phyloP scores from a whole-genome alignment of 78 protist species.

The Acrasis kona region DNA sequence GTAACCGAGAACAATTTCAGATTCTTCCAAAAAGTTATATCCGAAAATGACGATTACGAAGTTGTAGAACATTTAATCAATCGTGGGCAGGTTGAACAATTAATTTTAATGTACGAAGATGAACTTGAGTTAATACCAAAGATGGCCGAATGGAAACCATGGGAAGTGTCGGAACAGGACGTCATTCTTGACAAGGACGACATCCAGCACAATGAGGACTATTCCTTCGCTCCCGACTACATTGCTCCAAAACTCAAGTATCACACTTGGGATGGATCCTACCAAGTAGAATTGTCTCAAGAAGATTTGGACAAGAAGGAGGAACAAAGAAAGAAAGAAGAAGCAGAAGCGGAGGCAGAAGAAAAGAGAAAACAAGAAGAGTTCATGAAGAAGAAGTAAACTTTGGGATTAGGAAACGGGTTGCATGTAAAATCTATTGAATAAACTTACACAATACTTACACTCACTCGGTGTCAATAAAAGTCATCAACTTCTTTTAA shows the following conservation, averaged over 20 bases:
- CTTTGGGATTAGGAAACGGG: too few relatives aligned
- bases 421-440: too few relatives aligned
- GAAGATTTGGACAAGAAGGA: not conserved
- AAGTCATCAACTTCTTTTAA: too few relatives aligned
- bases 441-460: too few relatives aligned
- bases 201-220: not conserved
- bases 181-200: not conserved
- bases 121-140: constrained; percentile 17
- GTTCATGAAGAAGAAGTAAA: too few relatives aligned
- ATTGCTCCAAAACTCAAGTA: not conserved
- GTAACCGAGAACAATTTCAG: not conserved
- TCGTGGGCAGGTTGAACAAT: constrained; percentile 30
- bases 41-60: not conserved
- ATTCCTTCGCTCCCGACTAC: not conserved
- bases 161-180: constrained; percentile 1
- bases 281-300: not conserved
- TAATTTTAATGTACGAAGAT: not conserved
- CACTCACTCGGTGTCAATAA: too few relatives aligned
- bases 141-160: constrained; percentile 19
- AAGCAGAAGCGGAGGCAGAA: not conserved
- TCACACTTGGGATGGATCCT: not conserved
- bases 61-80: constrained; percentile 11
- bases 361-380: not conserved
- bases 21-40: not conserved
- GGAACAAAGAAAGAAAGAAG: not conserved